A percentile compares a stretch with the other conserved stretches of the same genome.
Conservation (phyloP, 1,284 basidiomycete genomes). For the Ustilago bromivora region DNA sequence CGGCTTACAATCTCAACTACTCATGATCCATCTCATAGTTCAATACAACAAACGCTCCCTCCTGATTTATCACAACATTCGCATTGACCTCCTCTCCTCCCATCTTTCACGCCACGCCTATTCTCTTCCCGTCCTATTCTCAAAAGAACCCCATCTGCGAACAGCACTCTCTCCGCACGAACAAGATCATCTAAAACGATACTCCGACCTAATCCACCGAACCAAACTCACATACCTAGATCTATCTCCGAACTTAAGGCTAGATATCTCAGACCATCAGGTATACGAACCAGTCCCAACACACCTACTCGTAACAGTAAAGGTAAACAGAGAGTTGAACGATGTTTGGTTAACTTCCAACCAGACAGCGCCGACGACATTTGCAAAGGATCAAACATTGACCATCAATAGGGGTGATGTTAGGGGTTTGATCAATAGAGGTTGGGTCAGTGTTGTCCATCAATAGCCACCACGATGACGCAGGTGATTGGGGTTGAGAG, state of each 20-base stretch:
- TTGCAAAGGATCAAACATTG: constrained; percentile 36
- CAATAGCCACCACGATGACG: neutral
- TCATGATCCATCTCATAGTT: constrained; percentile 88
- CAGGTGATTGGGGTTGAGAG: neutral
- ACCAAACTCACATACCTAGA: constrained; percentile 31
- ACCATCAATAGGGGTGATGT: constrained; percentile 32
- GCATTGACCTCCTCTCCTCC: constrained; percentile 74
- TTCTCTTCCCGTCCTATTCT: constrained; percentile 18
- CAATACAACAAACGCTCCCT: constrained; percentile 92
- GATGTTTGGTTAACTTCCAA: constrained; percentile 29
- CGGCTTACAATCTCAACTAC: constrained; percentile 76
- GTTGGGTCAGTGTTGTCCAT: constrained; percentile 34
- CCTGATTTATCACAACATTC: constrained; percentile 88
- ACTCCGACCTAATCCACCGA: constrained; percentile 21
- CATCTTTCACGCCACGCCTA: constrained; percentile 10
- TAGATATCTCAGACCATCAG: constrained; percentile 27
- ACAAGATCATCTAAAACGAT: constrained; percentile 24
- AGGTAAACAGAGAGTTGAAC: constrained; percentile 25
- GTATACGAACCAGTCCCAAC: constrained; percentile 25
- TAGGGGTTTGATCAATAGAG: constrained; percentile 26
- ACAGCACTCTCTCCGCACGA: constrained; percentile 16
- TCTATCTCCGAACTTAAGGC: constrained; percentile 7
- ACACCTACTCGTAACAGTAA: constrained; percentile 27
- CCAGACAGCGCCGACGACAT: constrained; percentile 22
- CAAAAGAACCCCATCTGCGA: constrained; percentile 5